Percentiles rank a stretch among this genome's conserved stretches.
Evolutionary conservation across 1,139 yeast species (phyloP).

Genomic region (Pichia sp.): DNA sequence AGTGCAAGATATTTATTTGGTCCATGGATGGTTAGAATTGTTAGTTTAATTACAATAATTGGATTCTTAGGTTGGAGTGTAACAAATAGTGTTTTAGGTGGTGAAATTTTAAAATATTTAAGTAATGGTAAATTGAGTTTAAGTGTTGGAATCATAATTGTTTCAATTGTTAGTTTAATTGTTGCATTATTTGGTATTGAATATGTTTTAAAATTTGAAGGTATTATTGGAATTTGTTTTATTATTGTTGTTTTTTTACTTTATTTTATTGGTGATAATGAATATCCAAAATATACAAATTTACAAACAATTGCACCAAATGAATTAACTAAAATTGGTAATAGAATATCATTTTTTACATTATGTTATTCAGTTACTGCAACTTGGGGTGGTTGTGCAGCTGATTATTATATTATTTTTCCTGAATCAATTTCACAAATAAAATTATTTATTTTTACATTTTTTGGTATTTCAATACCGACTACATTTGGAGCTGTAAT

Average conservation of each 20-base stretch:
- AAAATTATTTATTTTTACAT: constrained; percentile 55
- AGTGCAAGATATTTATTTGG: constrained; percentile 75
- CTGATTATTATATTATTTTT: constrained; percentile 78
- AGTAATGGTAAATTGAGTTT: constrained; percentile 60
- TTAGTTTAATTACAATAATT: constrained; percentile 59
- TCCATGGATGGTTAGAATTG: constrained; percentile 73
- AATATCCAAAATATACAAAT: constrained; percentile 36
- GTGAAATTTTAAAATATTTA: constrained; percentile 65
- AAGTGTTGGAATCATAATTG: constrained; percentile 67
- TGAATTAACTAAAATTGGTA: constrained; percentile 44
- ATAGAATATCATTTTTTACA: constrained; percentile 69
- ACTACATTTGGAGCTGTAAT: constrained; percentile 72
- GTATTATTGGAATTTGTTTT: constrained; percentile 64
- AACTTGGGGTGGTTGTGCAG: constrained; percentile 86
- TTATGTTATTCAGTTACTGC: constrained; percentile 75
- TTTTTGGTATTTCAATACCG: constrained; percentile 64
- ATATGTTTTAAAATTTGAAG: constrained; percentile 62
- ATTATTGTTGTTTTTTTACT: constrained; percentile 60
- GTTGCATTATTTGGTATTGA: constrained; percentile 75
- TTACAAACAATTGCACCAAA: constrained; percentile 35
- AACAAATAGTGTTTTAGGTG: constrained; percentile 79
- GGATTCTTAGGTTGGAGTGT: constrained; percentile 88
- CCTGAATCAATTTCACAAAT: constrained; percentile 65
- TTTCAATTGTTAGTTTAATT: constrained; percentile 54
- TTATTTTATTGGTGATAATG: constrained; percentile 59